A percentile compares a stretch with the other conserved stretches of the same genome.
phyloP scores from a whole-genome alignment of 495 filamentous ascomycete species.

The Halenospora varia region DNA sequence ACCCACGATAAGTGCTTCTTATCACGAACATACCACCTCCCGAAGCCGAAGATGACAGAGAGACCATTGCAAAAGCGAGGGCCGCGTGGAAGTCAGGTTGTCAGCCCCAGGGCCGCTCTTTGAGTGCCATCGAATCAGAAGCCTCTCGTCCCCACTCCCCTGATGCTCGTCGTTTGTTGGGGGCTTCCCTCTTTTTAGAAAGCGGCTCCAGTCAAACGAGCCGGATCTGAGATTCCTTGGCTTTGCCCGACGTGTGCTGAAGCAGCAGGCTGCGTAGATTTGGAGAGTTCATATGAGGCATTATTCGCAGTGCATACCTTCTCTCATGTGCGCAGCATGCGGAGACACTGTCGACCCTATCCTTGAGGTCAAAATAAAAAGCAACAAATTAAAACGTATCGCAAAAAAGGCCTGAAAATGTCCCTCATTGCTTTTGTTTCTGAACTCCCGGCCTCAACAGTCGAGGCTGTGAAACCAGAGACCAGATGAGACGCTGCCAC shows the following conservation, averaged over 20 bases:
- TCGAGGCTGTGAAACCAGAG: conserved; percentile 10
- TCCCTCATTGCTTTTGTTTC: conserved; percentile 15
- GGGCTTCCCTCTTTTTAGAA: background rate
- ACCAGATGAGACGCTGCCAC: conserved; percentile 1
- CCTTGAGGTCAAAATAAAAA: background rate
- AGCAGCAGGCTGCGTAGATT: background rate
- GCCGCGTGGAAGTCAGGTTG: background rate
- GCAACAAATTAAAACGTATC: background rate
- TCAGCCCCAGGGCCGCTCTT: background rate
- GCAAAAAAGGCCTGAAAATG: conserved; percentile 2
- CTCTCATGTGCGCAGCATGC: background rate
- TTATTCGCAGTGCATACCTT: background rate
- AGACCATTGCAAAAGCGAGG: background rate
- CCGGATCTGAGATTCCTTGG: background rate
- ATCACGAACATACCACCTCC: background rate
- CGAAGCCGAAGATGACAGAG: background rate
- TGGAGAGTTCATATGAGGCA: background rate
- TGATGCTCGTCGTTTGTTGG: background rate
- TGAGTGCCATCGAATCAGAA: background rate
- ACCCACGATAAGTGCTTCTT: too few relatives aligned
- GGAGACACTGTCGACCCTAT: too few relatives aligned
- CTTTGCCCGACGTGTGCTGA: background rate
- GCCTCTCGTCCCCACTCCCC: background rate
- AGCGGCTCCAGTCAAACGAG: background rate
- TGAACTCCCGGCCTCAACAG: background rate